Evolutionary conservation across 345 rosid species (phyloP).

Genomic region (Eutrema yunnanense): DNA sequence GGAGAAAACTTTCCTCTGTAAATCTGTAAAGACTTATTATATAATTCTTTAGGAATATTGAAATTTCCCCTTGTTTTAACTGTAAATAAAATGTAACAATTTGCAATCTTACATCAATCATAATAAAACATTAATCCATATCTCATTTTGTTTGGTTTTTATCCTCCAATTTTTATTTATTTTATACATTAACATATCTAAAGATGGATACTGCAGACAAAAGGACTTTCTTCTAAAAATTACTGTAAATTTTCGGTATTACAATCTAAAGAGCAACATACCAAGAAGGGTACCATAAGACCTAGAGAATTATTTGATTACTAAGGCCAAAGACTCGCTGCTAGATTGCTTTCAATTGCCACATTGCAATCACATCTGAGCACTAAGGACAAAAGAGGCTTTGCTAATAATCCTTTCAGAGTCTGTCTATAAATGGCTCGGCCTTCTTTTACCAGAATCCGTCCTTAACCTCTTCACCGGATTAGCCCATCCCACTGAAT

Average conservation of each 20-base stretch:
- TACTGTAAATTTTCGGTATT: not conserved
- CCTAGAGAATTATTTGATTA: constrained; percentile 22
- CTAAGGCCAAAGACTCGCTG: constrained; percentile 9
- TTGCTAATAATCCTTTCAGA: not conserved
- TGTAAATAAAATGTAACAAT: constrained; percentile 13
- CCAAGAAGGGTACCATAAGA: not conserved
- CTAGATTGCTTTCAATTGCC: constrained; percentile 11
- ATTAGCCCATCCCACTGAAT: constrained; percentile 93
- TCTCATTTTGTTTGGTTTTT: not conserved
- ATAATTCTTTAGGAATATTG: constrained; percentile 7
- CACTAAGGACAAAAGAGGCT: constrained; percentile 13
- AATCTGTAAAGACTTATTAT: constrained; percentile 17
- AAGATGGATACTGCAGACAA: not conserved
- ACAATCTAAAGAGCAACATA: constrained; percentile 12
- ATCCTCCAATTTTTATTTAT: not conserved
- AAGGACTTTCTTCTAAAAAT: constrained; percentile 1
- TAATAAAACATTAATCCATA: not conserved
- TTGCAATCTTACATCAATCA: not conserved
- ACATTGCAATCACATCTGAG: constrained; percentile 6
- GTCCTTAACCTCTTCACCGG: constrained; percentile 96
- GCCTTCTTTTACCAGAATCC: constrained; percentile 87
- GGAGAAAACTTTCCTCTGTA: constrained; percentile 22
- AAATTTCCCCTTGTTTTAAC: not conserved
- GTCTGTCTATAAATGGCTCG: constrained; percentile 62
- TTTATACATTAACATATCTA: constrained; percentile 4